Conservation (phyloP, 805 yeast species). For the Myxozyma vanderwaltii region DNA sequence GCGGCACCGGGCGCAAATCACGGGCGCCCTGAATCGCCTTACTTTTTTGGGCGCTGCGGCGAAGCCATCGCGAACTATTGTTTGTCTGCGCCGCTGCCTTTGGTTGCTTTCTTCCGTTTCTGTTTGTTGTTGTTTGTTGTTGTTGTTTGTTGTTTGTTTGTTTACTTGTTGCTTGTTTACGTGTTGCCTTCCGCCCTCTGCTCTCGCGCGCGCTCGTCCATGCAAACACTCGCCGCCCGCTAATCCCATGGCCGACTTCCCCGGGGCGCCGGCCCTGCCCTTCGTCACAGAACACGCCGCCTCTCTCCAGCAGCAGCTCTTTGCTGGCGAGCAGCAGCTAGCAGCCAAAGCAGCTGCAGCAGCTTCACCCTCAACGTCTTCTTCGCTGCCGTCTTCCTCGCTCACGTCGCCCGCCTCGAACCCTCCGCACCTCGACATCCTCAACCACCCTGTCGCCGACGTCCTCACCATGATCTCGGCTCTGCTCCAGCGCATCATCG, state of each 20-base stretch:
- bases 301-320: constrained; percentile 20
- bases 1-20: constrained; percentile 13
- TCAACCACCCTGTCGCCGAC: constrained; percentile 78
- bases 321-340: too few relatives aligned
- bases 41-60: not conserved
- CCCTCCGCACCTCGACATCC: constrained; percentile 64
- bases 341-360: not conserved
- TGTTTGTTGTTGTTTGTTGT: too few relatives aligned
- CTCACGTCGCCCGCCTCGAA: constrained; percentile 12
- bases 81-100: not conserved
- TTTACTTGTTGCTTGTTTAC: too few relatives aligned
- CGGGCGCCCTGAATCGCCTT: constrained; percentile 17
- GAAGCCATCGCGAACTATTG: too few relatives aligned
- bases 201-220: too few relatives aligned
- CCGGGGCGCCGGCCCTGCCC: constrained; percentile 19
- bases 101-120: not conserved
- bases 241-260: constrained; percentile 17
- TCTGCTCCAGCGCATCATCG: constrained; percentile 79
- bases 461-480: constrained; percentile 83
- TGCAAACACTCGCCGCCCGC: constrained; percentile 4
- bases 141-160: too few relatives aligned
- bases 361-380: constrained; percentile 7
- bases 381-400: constrained; percentile 6
- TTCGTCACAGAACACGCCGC: constrained; percentile 10
- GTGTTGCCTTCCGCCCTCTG: too few relatives aligned